phyloP scores from a whole-genome alignment of 1,284 basidiomycete species.

The Anthracocystis walkeri region DNA sequence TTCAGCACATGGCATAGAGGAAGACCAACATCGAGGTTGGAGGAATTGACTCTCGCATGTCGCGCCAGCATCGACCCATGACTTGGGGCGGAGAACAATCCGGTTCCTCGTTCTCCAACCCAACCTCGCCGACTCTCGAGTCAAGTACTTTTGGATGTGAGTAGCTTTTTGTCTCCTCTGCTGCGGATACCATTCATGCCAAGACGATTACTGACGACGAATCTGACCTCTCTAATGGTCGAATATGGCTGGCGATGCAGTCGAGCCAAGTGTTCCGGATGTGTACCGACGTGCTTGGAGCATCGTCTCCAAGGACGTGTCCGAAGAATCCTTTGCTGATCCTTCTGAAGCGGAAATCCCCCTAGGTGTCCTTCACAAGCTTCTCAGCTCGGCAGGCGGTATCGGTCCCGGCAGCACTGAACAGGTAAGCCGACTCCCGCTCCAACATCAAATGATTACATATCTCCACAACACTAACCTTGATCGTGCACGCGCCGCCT shows the following conservation, averaged over 20 bases:
- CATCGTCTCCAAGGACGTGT: not conserved
- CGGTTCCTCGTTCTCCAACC: constrained; percentile 29
- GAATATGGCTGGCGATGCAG: not conserved
- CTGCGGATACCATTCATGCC: not conserved
- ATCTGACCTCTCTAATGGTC: not conserved
- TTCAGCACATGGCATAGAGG: not conserved
- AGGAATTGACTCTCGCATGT: constrained; percentile 12
- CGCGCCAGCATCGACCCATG: constrained; percentile 34
- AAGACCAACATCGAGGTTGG: not conserved
- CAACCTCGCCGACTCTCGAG: constrained; percentile 26
- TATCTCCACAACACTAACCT: not conserved
- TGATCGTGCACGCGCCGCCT: not conserved
- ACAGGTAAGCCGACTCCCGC: constrained; percentile 11
- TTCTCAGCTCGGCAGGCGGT: constrained; percentile 31
- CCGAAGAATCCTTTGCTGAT: constrained; percentile 10
- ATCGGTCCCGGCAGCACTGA: constrained; percentile 27
- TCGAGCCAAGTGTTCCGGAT: constrained; percentile 38
- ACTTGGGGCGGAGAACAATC: constrained; percentile 43
- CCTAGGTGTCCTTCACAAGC: constrained; percentile 32
- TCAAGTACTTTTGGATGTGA: constrained; percentile 30
- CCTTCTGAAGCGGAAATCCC: constrained; percentile 26
- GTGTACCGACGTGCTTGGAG: constrained; percentile 29
- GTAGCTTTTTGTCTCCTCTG: not conserved
- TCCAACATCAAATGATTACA: not conserved
- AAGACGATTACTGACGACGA: not conserved